Evolutionary conservation across 2,329 filamentous ascomycete species (phyloP).

Genomic region (Fusarium papillatum): DNA sequence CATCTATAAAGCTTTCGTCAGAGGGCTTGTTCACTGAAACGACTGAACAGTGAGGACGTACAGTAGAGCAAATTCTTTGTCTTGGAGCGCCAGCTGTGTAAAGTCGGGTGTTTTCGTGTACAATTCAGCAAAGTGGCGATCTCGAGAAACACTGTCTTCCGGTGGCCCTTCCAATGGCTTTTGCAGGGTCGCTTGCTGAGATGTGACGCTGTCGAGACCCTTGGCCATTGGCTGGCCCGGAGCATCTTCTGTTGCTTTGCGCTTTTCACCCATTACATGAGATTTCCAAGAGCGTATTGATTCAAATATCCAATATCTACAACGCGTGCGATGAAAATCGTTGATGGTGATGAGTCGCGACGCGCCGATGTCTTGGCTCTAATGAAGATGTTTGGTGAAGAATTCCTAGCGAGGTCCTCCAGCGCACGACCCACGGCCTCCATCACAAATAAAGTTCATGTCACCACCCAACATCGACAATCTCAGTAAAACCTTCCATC

Average conservation of each 20-base stretch:
- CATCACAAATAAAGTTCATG: background rate
- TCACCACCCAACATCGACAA: background rate
- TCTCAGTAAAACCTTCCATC: background rate
- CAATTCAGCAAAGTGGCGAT: conserved; percentile 53
- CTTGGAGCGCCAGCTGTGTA: conserved; percentile 54
- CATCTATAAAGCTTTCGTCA: conserved; percentile 30
- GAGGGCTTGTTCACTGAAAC: background rate
- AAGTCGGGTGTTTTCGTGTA: conserved; percentile 60
- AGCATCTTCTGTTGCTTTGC: conserved; percentile 34
- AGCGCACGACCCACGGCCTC: conserved; percentile 10
- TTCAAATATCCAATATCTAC: background rate
- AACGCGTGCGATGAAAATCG: background rate
- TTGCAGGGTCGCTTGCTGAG: background rate
- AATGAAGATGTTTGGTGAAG: conserved; percentile 5
- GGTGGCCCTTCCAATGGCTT: conserved; percentile 3
- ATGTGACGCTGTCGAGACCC: background rate
- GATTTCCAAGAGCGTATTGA: background rate
- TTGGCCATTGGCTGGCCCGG: background rate
- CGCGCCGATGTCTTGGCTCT: conserved; percentile 3
- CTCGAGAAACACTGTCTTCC: conserved; percentile 28
- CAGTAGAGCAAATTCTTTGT: conserved; percentile 58
- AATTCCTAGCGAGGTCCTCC: background rate
- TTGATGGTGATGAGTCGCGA: background rate
- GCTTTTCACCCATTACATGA: conserved; percentile 37
- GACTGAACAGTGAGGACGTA: conserved; percentile 39